These are phyloP conservation scores for Aphanomyces stellatus DNA, from an alignment of 352 stramenopile species.

Conservation along the genomic window DNA sequence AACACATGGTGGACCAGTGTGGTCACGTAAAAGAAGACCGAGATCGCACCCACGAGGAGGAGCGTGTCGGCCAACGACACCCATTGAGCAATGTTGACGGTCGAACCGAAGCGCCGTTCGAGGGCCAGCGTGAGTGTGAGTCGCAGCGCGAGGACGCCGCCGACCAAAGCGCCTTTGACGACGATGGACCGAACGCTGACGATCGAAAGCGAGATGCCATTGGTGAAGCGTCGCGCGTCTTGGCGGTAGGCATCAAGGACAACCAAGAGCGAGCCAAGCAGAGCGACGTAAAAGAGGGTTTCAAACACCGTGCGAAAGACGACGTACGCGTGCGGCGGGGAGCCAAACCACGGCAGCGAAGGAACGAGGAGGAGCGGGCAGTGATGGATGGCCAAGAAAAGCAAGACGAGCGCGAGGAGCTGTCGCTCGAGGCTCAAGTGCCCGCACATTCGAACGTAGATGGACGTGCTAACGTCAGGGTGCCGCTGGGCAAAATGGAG, in stretches of 20 bases:
- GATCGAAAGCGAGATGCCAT: not conserved
- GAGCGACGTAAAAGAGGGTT: not conserved
- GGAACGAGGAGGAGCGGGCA: not conserved
- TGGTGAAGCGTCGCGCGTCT: not conserved
- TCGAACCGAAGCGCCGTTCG: not conserved
- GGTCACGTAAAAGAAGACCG: not conserved
- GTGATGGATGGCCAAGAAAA: not conserved
- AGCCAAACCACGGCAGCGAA: not conserved
- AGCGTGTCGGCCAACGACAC: not conserved
- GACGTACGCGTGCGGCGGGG: not conserved
- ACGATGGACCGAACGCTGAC: not conserved
- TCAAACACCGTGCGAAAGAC: constrained; percentile 13
- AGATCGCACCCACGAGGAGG: not conserved
- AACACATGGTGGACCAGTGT: not conserved
- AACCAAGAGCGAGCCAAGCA: not conserved
- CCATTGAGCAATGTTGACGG: not conserved
- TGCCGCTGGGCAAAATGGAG: not conserved
- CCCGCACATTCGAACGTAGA: not conserved
- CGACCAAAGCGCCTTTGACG: not conserved
- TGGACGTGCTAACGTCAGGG: not conserved
- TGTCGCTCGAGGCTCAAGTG: constrained; percentile 13
- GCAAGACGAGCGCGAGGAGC: not conserved
- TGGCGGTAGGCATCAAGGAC: not conserved
- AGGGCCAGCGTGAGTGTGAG: not conserved
- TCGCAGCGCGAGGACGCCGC: not conserved